Evolutionary conservation across 345 rosid species (phyloP), one percentile per base, ranked within the genome.

Genomic region (Mallotus nudiflorus): DNA sequence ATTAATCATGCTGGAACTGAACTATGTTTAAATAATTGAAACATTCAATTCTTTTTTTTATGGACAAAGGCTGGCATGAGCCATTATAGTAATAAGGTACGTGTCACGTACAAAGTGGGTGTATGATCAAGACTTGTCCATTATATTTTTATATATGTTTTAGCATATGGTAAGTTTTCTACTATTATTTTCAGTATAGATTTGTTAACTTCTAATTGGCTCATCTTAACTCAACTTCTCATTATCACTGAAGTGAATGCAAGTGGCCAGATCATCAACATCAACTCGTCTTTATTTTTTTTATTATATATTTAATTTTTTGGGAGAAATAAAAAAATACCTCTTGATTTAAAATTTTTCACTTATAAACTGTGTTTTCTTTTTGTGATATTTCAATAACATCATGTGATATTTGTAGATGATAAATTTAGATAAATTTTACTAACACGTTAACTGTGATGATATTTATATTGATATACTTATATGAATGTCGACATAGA

Each of bases 171-270:
- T 57, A 57, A 29, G n/a, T n/a, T 57, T 18, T n/a, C 20, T 57
- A 57, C 20, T 15, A 71, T 52, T n/a, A n/a, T n/a, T n/a, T n/a
- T n/a, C 45, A 58, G 4, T 51, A 59, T 56, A 66, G 46, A 73
- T 73, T 72, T 75, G 79, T 65, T 73, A 39, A 49, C 71, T 65
- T 56, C 65, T 66, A 53, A 82, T 80, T 82, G 82, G 84, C 39
- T n/a, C 37, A 42, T 50, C 31, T 70, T 11, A 35, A 45, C 18
- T 28, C 9, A 40, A 75, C 67, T 65, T 75, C 64, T 65, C 68
- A 71, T 71, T 45, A 58, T 66, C 75, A 56, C n/a, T 46, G 55
- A 66, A 46, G 25, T 71, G 67, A 67, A 72, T 33, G 50, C 58
- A 57, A 80, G 81, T 75, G 82, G 74, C 65, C 80, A 75, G 55